Conservation (phyloP, 2,329 filamentous ascomycete genomes). For the Fusarium verticillioides region DNA sequence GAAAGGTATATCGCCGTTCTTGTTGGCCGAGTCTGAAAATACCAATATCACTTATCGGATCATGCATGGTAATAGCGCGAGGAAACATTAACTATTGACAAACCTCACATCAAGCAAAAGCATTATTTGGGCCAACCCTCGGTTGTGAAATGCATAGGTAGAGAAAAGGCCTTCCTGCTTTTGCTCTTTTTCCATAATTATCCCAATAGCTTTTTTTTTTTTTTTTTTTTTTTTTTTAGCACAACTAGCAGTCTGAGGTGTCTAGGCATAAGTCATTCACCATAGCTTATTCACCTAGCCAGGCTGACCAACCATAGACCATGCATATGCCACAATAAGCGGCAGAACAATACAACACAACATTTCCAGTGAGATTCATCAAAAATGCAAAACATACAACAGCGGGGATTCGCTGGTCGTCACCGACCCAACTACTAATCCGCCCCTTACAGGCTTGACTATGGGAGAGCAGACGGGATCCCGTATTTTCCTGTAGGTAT, state of each 20-base stretch:
- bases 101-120: not conserved
- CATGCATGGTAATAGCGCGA: not conserved
- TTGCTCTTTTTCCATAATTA: not conserved
- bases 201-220: accelerated
- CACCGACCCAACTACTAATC: too few relatives aligned
- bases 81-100: not conserved
- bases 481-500: not conserved
- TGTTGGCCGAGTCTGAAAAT: not conserved
- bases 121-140: not conserved
- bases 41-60: not conserved
- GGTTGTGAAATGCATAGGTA: accelerated
- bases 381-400: not conserved
- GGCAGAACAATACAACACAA: not conserved
- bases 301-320: not conserved
- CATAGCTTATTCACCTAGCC: not conserved
- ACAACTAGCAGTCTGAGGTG: not conserved
- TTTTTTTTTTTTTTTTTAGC: too few relatives aligned
- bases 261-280: not conserved
- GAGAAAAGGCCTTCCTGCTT: accelerated
- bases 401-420: not conserved
- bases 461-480: not conserved
- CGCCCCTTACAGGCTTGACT: not conserved
- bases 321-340: too few relatives aligned
- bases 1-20: accelerated
- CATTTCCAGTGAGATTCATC: accelerated